Evolutionary conservation across 2,329 filamentous ascomycete genomes (phyloP).

Genomic region (Exophiala alcalophila): DNA sequence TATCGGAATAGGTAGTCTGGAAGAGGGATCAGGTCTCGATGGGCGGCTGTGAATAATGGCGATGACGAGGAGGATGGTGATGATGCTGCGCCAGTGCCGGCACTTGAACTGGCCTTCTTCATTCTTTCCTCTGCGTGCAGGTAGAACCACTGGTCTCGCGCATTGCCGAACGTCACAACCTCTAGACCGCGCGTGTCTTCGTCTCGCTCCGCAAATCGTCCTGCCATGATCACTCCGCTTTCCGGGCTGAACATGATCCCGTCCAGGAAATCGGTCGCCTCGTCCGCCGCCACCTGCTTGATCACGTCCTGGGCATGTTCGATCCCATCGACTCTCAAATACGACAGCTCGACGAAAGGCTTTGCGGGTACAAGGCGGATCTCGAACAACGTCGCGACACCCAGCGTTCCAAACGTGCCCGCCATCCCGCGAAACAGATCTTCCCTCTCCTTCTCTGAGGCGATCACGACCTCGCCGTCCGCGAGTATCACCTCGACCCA

Average conservation of each 20-base stretch:
- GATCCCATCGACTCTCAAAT: conserved; percentile 44
- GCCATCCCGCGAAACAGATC: conserved; percentile 66
- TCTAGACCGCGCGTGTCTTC: conserved; percentile 7
- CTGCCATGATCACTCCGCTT: conserved; percentile 59
- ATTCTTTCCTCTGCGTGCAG: conserved; percentile 36
- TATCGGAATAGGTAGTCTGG: conserved; percentile 46
- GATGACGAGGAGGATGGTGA: neutral
- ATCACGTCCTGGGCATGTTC: conserved; percentile 39
- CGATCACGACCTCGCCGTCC: conserved; percentile 55
- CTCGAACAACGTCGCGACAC: conserved; percentile 60
- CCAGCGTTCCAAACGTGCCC: conserved; percentile 64
- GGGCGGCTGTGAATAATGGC: no score
- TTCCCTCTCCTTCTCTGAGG: conserved; percentile 52
- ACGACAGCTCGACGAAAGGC: conserved; percentile 50
- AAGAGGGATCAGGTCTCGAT: conserved; percentile 34
- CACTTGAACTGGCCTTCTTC: conserved; percentile 3
- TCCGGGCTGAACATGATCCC: conserved; percentile 49
- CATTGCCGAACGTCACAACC: conserved; percentile 25
- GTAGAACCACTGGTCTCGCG: conserved; percentile 52
- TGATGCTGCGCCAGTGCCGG: neutral
- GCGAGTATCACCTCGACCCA: conserved; percentile 64
- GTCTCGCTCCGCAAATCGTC: conserved; percentile 53
- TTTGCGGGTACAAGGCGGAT: conserved; percentile 47
- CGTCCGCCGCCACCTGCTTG: conserved; percentile 39
- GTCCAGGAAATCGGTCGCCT: conserved; percentile 47